Conservation (phyloP, 306 rosid genomes). For the Gastrolobium bilobum region DNA sequence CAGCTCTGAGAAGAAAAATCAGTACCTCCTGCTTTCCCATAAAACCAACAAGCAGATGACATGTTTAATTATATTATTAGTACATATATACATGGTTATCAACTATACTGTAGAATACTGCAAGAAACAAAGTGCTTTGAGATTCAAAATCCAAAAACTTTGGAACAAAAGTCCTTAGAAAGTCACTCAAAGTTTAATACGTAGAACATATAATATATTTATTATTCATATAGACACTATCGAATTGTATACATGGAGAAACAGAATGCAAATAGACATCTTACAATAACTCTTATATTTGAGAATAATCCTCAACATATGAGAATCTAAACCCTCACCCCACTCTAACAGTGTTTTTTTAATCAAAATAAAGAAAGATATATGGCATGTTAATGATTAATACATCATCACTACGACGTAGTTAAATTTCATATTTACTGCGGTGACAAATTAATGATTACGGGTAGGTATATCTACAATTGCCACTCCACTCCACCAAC, state of each 20-base stretch:
- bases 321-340: not conserved
- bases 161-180: not conserved
- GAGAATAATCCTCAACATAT: constrained; percentile 2
- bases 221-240: not conserved
- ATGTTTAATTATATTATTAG: not conserved
- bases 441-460: not conserved
- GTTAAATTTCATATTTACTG: not conserved
- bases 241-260: not conserved
- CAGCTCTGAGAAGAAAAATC: not conserved
- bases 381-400: constrained; percentile 2
- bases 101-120: not conserved
- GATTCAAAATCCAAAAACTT: constrained; percentile 3
- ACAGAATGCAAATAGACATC: not conserved
- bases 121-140: constrained; percentile 1
- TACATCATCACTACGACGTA: not conserved
- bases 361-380: not conserved
- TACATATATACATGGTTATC: not conserved
- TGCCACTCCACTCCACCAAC: not conserved
- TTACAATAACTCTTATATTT: not conserved
- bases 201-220: not conserved
- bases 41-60: not conserved
- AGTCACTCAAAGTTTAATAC: not conserved
- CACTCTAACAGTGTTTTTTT: not conserved
- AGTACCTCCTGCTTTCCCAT: constrained; percentile 6
- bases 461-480: not conserved